Conservation (phyloP, 192 early-diverging fungal genomes). For the Glomus cerebriforme region DNA sequence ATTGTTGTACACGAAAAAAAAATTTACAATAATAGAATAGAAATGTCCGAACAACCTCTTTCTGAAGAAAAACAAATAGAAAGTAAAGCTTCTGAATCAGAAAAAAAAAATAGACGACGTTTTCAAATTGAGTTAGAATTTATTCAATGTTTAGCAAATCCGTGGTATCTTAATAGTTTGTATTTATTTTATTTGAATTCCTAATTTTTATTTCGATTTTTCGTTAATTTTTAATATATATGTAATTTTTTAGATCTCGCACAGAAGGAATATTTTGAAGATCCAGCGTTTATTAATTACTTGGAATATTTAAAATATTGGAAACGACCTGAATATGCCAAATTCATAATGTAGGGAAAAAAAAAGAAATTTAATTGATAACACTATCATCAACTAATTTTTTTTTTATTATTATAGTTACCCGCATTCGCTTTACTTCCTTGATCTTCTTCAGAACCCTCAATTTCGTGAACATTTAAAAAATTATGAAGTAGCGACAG, state of each 20-base stretch:
- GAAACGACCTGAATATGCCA: conserved; percentile 86
- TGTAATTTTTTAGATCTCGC: conserved; percentile 62
- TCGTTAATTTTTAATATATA: neutral
- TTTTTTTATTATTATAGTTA: conserved; percentile 56
- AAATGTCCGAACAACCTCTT: neutral
- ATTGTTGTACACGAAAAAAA: too few relatives aligned
- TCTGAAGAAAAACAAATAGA: neutral
- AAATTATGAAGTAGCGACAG: conserved; percentile 67
- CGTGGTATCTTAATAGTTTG: conserved; percentile 87
- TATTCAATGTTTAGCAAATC: conserved; percentile 92
- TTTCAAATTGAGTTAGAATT: conserved; percentile 95
- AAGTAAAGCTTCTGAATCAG: neutral
- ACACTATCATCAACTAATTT: neutral
- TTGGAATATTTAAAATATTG: conserved; percentile 91
- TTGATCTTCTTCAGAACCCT: conserved; percentile 82
- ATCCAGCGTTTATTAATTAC: conserved; percentile 87
- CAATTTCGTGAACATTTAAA: conserved; percentile 78
- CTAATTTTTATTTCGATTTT: neutral
- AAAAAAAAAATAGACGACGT: conserved; percentile 37
- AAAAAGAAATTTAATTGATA: neutral
- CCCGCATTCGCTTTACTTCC: conserved; percentile 83
- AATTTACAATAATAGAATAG: neutral
- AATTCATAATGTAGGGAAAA: conserved; percentile 73
- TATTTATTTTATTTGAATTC: neutral
- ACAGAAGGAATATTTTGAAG: conserved; percentile 83